Percentiles rank a stretch among this genome's conserved stretches.
These are phyloP conservation scores for Botryosphaeria agaves DNA, from an alignment of 2,329 filamentous ascomycete species.

Conservation along the genomic window DNA sequence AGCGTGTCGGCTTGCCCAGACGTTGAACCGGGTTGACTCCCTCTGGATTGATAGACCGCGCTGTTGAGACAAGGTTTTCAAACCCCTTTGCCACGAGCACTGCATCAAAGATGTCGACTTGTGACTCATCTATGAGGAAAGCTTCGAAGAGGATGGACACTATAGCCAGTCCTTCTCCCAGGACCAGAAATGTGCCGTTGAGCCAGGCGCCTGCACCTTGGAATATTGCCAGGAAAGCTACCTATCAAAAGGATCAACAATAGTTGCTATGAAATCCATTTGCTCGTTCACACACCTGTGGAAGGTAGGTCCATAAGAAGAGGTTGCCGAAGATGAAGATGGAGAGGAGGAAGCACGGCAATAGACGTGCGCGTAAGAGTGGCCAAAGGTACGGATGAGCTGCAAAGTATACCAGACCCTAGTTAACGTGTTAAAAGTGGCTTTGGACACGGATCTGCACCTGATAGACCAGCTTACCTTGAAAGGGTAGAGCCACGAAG, in stretches of 20 bases:
- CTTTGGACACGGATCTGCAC: constrained; percentile 3
- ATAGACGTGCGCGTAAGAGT: constrained; percentile 56
- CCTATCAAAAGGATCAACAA: no score
- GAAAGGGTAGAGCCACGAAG: constrained; percentile 28
- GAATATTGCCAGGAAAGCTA: constrained; percentile 76
- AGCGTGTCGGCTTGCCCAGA: constrained; percentile 63
- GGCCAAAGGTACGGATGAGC: constrained; percentile 67
- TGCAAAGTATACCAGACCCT: constrained; percentile 71
- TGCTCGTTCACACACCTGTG: no score
- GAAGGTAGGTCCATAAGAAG: constrained; percentile 76
- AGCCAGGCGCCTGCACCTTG: constrained; percentile 67
- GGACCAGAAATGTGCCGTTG: constrained; percentile 69
- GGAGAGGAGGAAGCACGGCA: constrained; percentile 71
- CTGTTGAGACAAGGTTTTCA: constrained; percentile 43
- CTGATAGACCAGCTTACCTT: constrained; percentile 18
- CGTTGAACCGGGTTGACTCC: constrained; percentile 57
- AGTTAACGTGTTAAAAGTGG: constrained; percentile 6
- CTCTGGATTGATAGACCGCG: constrained; percentile 48
- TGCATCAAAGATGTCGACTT: constrained; percentile 71
- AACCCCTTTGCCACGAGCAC: constrained; percentile 57
- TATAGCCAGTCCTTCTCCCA: constrained; percentile 47
- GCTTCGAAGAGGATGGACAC: constrained; percentile 38
- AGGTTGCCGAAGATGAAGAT: constrained; percentile 68
- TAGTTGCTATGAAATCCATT: no score
- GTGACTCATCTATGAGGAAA: constrained; percentile 48